Evolutionary conservation across 2,329 filamentous ascomycete species (phyloP).

Genomic region (Alternaria longipes): DNA sequence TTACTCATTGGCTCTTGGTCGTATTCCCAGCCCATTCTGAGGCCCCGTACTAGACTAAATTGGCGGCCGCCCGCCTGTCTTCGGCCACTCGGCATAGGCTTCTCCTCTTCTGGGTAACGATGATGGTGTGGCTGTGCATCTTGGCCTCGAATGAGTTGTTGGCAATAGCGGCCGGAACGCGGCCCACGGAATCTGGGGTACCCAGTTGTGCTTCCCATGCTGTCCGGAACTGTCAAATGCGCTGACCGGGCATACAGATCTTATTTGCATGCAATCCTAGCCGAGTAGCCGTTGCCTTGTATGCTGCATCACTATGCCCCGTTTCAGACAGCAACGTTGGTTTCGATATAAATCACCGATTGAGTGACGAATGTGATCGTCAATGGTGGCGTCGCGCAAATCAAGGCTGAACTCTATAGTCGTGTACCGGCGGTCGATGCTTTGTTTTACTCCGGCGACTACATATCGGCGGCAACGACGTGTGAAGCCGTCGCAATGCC

Average conservation of each 20-base stretch:
- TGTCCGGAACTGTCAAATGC: constrained; percentile 1
- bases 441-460: neutral
- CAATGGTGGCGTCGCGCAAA: neutral
- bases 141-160: constrained; percentile 26
- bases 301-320: neutral
- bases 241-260: constrained; percentile 10
- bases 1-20: constrained; percentile 26
- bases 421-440: neutral
- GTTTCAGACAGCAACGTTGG: neutral
- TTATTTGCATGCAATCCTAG: constrained; percentile 9
- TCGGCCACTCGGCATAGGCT: constrained; percentile 27
- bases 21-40: constrained; percentile 28
- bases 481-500: neutral
- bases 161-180: constrained; percentile 23
- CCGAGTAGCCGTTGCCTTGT: neutral
- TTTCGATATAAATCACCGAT: neutral
- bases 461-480: neutral
- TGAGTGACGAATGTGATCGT: constrained; percentile 1
- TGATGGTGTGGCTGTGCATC: constrained; percentile 32
- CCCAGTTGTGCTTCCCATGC: neutral
- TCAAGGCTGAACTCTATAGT: neutral
- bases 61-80: constrained; percentile 23
- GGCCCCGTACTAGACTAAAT: constrained; percentile 29
- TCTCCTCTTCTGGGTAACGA: constrained; percentile 21
- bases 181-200: constrained; percentile 18